Conservation (phyloP, 2,329 filamentous ascomycete genomes). For the Gaeumannomyces sp. region DNA sequence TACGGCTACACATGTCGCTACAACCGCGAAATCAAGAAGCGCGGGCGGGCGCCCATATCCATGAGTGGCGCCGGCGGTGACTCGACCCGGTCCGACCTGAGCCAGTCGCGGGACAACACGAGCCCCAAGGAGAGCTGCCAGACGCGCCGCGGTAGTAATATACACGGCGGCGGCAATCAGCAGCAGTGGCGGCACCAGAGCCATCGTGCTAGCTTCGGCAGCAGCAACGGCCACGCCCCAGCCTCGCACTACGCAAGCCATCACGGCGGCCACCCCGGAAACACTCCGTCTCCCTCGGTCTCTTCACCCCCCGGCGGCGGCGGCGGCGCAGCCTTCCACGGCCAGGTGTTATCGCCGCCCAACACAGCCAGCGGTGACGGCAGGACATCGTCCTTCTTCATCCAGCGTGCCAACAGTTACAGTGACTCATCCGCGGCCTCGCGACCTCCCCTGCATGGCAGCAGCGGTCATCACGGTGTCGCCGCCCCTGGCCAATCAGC, state of each 20-base stretch:
- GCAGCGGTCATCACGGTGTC: not conserved
- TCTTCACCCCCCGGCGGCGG: conserved; percentile 1
- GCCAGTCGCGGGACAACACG: conserved; percentile 9
- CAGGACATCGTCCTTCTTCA: not conserved
- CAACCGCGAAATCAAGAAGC: conserved; percentile 30
- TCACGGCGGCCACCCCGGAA: not conserved
- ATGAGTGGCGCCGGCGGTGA: conserved; percentile 5
- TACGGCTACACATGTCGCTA: conserved; percentile 33
- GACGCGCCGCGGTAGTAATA: not conserved
- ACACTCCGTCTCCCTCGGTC: conserved; percentile 3
- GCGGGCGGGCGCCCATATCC: conserved; percentile 25
- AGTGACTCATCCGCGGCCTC: not conserved
- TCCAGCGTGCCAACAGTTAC: not conserved
- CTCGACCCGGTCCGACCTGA: conserved; percentile 12
- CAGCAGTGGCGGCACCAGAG: not conserved
- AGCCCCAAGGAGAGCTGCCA: not conserved
- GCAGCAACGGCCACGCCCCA: not conserved
- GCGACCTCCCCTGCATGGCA: not conserved
- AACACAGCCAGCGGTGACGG: not conserved
- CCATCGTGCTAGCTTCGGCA: not conserved
- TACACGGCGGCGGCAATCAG: not conserved
- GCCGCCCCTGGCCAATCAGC: not conserved
- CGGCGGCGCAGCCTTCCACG: not conserved
- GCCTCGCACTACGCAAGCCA: not conserved
- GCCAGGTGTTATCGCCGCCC: not conserved